These are phyloP conservation scores for Salvia sclarea DNA, from an alignment of 305 asterid species.

Conservation along the genomic window DNA sequence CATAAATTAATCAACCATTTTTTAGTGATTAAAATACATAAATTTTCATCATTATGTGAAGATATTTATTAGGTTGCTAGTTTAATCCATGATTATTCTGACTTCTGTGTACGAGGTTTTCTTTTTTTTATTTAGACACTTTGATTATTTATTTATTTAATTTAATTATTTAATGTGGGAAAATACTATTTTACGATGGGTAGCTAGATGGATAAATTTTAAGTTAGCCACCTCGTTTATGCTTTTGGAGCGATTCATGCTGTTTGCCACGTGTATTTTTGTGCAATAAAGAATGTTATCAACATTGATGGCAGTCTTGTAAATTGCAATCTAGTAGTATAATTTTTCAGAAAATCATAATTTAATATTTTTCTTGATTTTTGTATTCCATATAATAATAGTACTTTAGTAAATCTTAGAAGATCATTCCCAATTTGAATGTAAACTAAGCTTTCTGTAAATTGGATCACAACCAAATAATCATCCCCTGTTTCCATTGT, in stretches of 20 bases:
- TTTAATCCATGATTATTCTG: no score
- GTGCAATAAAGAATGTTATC: background rate
- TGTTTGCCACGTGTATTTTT: slow-evolving; percentile 30
- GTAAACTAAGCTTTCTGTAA: no score
- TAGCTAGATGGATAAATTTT: slow-evolving; percentile 13
- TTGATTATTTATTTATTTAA: background rate
- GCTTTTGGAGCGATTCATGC: slow-evolving; percentile 16
- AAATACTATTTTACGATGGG: background rate
- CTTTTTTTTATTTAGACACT: background rate
- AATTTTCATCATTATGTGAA: no score
- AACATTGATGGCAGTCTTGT: slow-evolving; percentile 3
- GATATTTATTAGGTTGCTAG: no score
- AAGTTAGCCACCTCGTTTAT: slow-evolving; percentile 22
- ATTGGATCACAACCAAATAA: no score
- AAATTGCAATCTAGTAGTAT: background rate
- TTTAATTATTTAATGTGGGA: background rate
- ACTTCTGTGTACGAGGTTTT: background rate
- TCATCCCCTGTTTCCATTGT: background rate
- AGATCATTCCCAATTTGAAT: no score
- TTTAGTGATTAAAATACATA: no score
- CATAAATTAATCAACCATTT: no score
- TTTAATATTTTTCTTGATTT: no score
- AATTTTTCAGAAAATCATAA: background rate
- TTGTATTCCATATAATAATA: no score
- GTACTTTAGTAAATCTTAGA: no score